Base-by-base conservation (phyloP, 1,284 basidiomycete genomes). In the Chalciporus sp. region DNA sequence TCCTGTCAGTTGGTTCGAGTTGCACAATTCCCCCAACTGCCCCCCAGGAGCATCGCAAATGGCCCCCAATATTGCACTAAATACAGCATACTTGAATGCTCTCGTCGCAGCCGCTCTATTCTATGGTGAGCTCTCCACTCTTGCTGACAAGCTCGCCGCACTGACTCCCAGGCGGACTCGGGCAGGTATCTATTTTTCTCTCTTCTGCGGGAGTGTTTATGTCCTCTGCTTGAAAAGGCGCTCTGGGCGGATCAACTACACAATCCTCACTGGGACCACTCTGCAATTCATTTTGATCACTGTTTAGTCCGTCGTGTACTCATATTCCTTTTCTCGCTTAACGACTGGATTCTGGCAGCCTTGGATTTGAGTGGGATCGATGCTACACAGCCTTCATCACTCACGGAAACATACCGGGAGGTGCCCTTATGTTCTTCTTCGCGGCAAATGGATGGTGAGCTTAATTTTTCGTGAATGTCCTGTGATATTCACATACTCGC, bases 251-350 rank as follows among this genome's bases (percentile, higher is more conserved):
- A 19, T 48, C 7, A 56, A 44, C 20, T 14, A 26, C 20, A 16
- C 56, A 16, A 50, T 56, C 27, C 37, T 56, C 2, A 16, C 37
- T 2, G 54, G 53, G 28, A 49, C 54, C 5, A 8, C 56, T 37
- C 42, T 56, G 31, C 54, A 56, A 29, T 56, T 56, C 14, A 6
- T 56, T 35, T 46, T 56, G 53, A 56, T 56, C 12, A 49, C 54
- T 8, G 16, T 49, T 40, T 56, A 46, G 53, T 55, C 17, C 23
- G 44, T 10, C n/a, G n/a, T n/a, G n/a, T n/a, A n/a, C n/a, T n/a
- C n/a, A n/a, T 14, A n/a, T n/a, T 14, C 3, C 17, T 9, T 11
- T 19, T 29, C 23, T 31, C 11, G 4, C 10, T 9, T n/a, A 27
- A 35, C n/a, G 7, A 29, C 5, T 10, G 27, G 16, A 16, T 9